Conservation (phyloP, 305 asterid species). For the Fraxinus baroniana region DNA sequence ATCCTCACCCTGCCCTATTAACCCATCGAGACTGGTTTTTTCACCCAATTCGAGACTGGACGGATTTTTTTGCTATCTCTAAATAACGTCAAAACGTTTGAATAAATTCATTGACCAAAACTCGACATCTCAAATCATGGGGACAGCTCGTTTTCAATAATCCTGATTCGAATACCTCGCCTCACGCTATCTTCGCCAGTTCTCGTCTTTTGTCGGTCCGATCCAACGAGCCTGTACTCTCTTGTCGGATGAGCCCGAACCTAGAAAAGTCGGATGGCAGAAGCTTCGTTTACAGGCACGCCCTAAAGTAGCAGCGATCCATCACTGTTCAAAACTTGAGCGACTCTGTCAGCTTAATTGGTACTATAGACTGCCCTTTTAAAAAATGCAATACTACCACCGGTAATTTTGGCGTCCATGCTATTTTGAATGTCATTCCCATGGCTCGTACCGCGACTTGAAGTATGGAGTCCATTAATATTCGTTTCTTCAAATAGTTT, state of each 20-base stretch:
- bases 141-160: too few relatives aligned
- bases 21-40: too few relatives aligned
- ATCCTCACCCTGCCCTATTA: too few relatives aligned
- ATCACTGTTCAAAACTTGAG: slow-evolving; percentile 35
- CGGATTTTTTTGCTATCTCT: too few relatives aligned
- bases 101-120: too few relatives aligned
- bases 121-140: too few relatives aligned
- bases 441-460: slow-evolving; percentile 23
- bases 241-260: not conserved
- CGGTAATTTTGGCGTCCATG: slow-evolving; percentile 34
- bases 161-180: too few relatives aligned
- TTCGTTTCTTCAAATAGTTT: not conserved
- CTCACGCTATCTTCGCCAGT: too few relatives aligned
- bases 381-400: slow-evolving; percentile 15
- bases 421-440: slow-evolving; percentile 36
- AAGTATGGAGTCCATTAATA: slow-evolving; percentile 29
- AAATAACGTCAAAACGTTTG: too few relatives aligned
- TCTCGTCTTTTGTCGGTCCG: too few relatives aligned
- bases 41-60: too few relatives aligned
- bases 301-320: slow-evolving; percentile 70
- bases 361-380: slow-evolving; percentile 38
- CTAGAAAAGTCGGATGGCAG: slow-evolving; percentile 25
- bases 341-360: slow-evolving; percentile 77
- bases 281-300: slow-evolving; percentile 45
- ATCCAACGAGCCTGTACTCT: too few relatives aligned